Evolutionary conservation across 1,284 basidiomycete species (phyloP).

Genomic region (Exobasidium cylindrosporum): DNA sequence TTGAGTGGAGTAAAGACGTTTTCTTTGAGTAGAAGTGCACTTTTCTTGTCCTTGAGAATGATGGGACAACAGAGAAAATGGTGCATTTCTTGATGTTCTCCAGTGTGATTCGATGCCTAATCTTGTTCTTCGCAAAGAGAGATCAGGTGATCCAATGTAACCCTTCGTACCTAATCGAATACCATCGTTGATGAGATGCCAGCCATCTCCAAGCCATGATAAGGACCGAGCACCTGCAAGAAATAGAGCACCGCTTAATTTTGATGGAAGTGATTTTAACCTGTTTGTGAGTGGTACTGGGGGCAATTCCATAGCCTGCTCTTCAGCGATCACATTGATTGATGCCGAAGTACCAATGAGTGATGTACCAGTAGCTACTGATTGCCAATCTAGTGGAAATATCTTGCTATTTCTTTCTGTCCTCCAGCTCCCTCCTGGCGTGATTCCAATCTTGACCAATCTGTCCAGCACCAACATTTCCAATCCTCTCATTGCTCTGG

Average conservation of each 20-base stretch:
- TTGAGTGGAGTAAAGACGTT: neutral
- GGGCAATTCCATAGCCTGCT: neutral
- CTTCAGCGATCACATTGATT: neutral
- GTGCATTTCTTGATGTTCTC: neutral
- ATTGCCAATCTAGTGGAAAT: neutral
- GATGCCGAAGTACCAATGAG: neutral
- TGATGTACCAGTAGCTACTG: neutral
- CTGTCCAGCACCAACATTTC: slow-evolving; percentile 7
- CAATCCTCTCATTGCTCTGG: slow-evolving; percentile 53
- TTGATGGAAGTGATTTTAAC: neutral
- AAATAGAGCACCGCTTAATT: neutral
- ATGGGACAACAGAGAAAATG: neutral
- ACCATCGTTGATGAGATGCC: slow-evolving; percentile 9
- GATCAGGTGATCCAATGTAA: neutral
- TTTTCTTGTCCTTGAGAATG: neutral
- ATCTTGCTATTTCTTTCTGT: neutral
- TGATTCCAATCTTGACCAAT: neutral
- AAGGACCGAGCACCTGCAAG: neutral
- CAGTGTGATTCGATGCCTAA: neutral
- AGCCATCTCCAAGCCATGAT: slow-evolving; percentile 2
- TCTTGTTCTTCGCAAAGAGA: neutral
- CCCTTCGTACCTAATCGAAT: slow-evolving; percentile 8
- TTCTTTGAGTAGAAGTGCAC: neutral
- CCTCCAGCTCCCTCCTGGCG: slow-evolving; percentile 9
- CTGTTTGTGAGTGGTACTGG: neutral